Evolutionary conservation across 495 filamentous ascomycete species (phyloP).

Genomic region (Xylaria venustula): DNA sequence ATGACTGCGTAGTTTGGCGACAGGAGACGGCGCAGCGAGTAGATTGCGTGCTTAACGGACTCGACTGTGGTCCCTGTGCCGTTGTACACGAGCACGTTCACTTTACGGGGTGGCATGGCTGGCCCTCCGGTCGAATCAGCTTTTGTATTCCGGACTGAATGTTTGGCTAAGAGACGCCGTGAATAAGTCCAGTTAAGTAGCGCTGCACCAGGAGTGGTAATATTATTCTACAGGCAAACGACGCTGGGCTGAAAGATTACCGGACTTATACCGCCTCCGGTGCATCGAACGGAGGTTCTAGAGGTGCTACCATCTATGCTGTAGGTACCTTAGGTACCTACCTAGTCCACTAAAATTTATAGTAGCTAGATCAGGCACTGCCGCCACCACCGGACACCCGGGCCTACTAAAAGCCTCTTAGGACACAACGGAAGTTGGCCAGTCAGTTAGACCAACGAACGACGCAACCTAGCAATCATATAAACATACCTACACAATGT

Average conservation of each 20-base stretch:
- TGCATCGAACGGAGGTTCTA: no score
- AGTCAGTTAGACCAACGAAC: not conserved
- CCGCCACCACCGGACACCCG: not conserved
- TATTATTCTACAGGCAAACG: not conserved
- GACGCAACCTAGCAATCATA: no score
- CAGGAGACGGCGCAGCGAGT: conserved; percentile 83
- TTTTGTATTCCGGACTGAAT: not conserved
- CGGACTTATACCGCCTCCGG: not conserved
- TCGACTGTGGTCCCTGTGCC: conserved; percentile 82
- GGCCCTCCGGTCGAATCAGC: conserved; percentile 28
- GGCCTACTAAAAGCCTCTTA: not conserved
- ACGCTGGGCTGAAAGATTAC: not conserved
- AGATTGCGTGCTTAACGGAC: conserved; percentile 86
- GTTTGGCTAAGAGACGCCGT: not conserved
- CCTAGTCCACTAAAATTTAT: conserved; percentile 4
- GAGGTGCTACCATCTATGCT: no score
- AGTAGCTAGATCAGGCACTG: not conserved
- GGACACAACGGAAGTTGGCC: not conserved
- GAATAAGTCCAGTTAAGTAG: no score
- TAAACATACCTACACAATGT: no score
- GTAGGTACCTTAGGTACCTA: no score
- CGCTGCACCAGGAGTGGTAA: not conserved
- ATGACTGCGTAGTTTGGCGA: conserved; percentile 92
- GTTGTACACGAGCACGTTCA: conserved; percentile 87
- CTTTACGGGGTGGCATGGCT: conserved; percentile 57